phyloP scores from a whole-genome alignment of 108 stramenopile genomes.

The Skeletonema costatum region DNA sequence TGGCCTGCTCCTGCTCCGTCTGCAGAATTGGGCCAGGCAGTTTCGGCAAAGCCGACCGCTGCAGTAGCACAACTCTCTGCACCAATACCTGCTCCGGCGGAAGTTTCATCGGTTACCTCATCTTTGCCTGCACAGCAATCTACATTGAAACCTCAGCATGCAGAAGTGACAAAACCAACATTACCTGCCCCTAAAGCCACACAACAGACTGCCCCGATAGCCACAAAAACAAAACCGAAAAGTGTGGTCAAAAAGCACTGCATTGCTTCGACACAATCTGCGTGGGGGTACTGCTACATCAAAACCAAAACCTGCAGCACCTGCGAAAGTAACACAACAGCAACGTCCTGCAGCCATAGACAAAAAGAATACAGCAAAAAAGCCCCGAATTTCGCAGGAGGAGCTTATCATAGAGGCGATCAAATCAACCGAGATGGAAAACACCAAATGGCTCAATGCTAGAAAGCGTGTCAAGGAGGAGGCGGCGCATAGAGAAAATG shows the following conservation, averaged over 20 bases:
- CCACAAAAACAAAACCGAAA: not conserved
- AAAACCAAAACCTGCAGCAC: constrained; percentile 5
- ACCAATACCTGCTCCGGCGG: not conserved
- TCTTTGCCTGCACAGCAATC: not conserved
- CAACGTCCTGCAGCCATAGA: constrained; percentile 8
- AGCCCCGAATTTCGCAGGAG: constrained; percentile 71
- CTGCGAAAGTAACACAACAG: constrained; percentile 19
- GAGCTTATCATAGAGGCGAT: constrained; percentile 84
- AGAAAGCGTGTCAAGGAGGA: constrained; percentile 65
- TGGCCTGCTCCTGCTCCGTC: constrained; percentile 39
- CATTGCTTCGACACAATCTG: constrained; percentile 14
- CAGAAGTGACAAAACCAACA: not conserved
- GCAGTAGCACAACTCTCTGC: not conserved
- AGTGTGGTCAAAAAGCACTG: not conserved
- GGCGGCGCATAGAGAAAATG: constrained; percentile 24
- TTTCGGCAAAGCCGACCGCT: not conserved
- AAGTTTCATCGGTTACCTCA: not conserved
- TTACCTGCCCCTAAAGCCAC: not conserved
- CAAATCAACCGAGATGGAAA: constrained; percentile 72
- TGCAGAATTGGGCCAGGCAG: not conserved
- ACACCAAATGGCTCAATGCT: constrained; percentile 72
- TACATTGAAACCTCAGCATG: not conserved
- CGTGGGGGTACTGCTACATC: constrained; percentile 14
- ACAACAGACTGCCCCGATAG: not conserved
- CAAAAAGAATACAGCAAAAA: constrained; percentile 27